Conservation (phyloP, 139 green algal genomes). For the Haematococcus sp. region DNA sequence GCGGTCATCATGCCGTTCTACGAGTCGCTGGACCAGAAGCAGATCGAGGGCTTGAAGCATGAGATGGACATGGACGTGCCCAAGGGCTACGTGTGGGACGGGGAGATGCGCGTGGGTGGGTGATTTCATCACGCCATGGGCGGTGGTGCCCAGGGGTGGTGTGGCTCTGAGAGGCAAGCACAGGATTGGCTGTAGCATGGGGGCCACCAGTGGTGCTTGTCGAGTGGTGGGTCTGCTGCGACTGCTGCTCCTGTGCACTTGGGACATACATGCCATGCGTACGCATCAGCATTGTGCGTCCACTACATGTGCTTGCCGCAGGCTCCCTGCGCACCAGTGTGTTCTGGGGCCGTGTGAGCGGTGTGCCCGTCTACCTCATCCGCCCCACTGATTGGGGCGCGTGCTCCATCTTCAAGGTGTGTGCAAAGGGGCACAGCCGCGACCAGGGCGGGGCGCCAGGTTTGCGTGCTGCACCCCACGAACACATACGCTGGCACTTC, state of each 20-base stretch:
- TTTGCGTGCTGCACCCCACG: too few species aligned
- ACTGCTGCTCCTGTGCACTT: conserved; percentile 10
- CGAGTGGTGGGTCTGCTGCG: not conserved
- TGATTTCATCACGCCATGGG: too few species aligned
- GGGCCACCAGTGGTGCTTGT: too few species aligned
- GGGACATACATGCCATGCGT: too few species aligned
- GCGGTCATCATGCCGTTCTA: conserved; percentile 89
- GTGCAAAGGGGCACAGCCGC: too few species aligned
- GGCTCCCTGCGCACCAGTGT: conserved; percentile 57
- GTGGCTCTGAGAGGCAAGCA: too few species aligned
- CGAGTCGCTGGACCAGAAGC: conserved; percentile 68
- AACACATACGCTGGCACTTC: too few species aligned
- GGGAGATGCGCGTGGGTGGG: conserved; percentile 46
- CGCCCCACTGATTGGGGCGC: conserved; percentile 58
- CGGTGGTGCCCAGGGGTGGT: too few species aligned
- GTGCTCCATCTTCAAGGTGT: conserved; percentile 68
- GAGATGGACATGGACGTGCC: conserved; percentile 78
- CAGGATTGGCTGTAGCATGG: too few species aligned
- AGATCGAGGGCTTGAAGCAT: conserved; percentile 66
- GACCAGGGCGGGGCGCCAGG: too few species aligned
- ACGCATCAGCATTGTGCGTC: too few species aligned
- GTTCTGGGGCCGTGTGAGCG: conserved; percentile 39
- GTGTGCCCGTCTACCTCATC: conserved; percentile 61
- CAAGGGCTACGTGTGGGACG: conserved; percentile 73
- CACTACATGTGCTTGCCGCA: too few species aligned